Percentiles rank a stretch among this genome's conserved stretches.
These are phyloP conservation scores for Lactifluus volemus DNA, from an alignment of 768 basidiomycete genomes.

Conservation along the genomic window DNA sequence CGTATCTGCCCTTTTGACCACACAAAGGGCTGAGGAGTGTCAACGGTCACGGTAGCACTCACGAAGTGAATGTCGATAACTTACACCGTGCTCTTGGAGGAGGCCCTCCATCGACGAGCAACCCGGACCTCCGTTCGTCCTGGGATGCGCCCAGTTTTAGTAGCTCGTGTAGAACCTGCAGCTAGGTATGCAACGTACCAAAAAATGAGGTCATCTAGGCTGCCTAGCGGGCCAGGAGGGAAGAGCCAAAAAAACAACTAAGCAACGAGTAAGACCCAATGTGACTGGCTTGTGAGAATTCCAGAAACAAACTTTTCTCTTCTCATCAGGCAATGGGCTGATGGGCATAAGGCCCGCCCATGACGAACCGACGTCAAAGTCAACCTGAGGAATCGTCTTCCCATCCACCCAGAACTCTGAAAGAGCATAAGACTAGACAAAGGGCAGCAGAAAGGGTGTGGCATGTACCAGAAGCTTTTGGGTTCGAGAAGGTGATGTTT, in stretches of 20 bases:
- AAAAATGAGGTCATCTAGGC: conserved; percentile 64
- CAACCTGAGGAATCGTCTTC: conserved; percentile 51
- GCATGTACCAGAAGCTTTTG: conserved; percentile 46
- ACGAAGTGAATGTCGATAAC: conserved; percentile 22
- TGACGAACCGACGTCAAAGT: conserved; percentile 67
- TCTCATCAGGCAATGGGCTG: conserved; percentile 49
- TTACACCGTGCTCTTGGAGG: conserved; percentile 66
- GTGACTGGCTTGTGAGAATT: not conserved
- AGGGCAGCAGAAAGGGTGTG: conserved; percentile 51
- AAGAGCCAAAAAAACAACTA: conserved; percentile 84
- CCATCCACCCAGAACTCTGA: conserved; percentile 68
- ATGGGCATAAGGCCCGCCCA: conserved; percentile 73
- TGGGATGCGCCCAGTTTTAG: conserved; percentile 21
- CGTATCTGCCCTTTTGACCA: conserved; percentile 58
- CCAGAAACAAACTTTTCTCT: conserved; percentile 44
- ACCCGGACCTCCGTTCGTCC: conserved; percentile 78
- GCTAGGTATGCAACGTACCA: conserved; percentile 37
- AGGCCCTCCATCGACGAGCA: conserved; percentile 67
- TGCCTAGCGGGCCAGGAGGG: conserved; percentile 66
- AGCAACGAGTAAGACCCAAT: conserved; percentile 22
- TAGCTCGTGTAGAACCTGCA: not conserved
- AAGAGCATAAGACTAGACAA: not conserved
- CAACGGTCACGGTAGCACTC: conserved; percentile 33
- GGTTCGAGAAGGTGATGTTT: conserved; percentile 66
- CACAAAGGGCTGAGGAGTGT: conserved; percentile 44